Evolutionary conservation across 768 basidiomycete genomes (phyloP).

Genomic region (Russula compacta): DNA sequence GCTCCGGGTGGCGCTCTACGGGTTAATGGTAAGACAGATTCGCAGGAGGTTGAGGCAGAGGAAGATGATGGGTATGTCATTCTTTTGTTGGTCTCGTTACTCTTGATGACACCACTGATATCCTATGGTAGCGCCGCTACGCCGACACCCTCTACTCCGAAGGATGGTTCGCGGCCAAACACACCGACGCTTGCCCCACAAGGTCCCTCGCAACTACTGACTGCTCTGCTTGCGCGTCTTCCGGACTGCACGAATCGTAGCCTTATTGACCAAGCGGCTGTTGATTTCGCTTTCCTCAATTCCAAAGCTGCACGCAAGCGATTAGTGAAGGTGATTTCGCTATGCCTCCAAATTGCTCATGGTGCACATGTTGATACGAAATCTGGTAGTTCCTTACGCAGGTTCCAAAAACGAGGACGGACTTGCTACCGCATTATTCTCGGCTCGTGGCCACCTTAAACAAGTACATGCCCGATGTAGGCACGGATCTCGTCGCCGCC

Average conservation of each 20-base stretch:
- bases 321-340: conserved; percentile 58
- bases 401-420: conserved; percentile 79
- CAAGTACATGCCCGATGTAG: conserved; percentile 91
- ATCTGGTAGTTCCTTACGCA: conserved; percentile 60
- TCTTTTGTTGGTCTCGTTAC: neutral
- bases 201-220: conserved; percentile 89
- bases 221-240: conserved; percentile 79
- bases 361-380: neutral
- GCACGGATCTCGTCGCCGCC: conserved; percentile 66
- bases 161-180: conserved; percentile 39
- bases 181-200: conserved; percentile 70
- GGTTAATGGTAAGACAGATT: conserved; percentile 12
- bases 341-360: too few species aligned
- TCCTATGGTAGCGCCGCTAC: conserved; percentile 35
- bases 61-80: conserved; percentile 27
- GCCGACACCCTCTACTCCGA: conserved; percentile 62
- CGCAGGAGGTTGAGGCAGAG: conserved; percentile 18
- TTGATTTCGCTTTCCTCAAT: conserved; percentile 95
- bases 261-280: conserved; percentile 85
- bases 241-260: conserved; percentile 90
- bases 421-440: conserved; percentile 89
- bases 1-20: conserved; percentile 25
- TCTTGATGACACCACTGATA: neutral
- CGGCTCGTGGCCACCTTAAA: conserved; percentile 81
- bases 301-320: conserved; percentile 94